phyloP scores from a whole-genome alignment of 2,329 filamentous ascomycete species.

The Botrytis fabae region DNA sequence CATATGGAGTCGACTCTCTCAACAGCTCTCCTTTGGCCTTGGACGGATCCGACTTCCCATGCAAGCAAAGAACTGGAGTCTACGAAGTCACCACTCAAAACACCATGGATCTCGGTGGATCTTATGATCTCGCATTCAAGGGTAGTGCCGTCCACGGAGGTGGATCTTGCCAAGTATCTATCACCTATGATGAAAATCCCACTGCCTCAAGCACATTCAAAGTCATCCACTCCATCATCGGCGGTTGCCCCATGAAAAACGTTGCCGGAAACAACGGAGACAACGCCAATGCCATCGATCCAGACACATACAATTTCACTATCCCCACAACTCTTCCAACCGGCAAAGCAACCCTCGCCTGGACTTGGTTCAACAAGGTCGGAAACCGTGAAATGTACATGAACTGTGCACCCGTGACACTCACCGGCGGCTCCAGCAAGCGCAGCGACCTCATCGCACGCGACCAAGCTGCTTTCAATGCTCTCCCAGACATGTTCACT shows the following conservation, averaged over 20 bases:
- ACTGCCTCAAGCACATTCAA: conserved; percentile 72
- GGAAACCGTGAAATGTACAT: conserved; percentile 98
- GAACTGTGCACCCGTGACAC: conserved; percentile 80
- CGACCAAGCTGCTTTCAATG: conserved; percentile 54
- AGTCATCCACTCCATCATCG: conserved; percentile 85
- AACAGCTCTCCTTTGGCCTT: conserved; percentile 62
- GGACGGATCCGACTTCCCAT: conserved; percentile 73
- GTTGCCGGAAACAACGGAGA: conserved; percentile 57
- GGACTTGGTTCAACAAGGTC: conserved; percentile 93
- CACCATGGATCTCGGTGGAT: conserved; percentile 62
- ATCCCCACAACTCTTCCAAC: conserved; percentile 71
- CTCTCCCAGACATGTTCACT: conserved; percentile 72
- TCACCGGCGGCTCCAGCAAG: conserved; percentile 53
- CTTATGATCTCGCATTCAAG: conserved; percentile 62
- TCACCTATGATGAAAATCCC: conserved; percentile 75
- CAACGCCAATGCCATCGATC: conserved; percentile 46
- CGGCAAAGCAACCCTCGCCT: conserved; percentile 80
- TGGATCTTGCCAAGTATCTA: conserved; percentile 84
- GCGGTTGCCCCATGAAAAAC: conserved; percentile 73
- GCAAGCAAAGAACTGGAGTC: conserved; percentile 61
- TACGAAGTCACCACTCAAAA: conserved; percentile 49
- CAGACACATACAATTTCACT: conserved; percentile 65
- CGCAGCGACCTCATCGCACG: conserved; percentile 37
- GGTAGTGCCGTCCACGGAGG: conserved; percentile 83
- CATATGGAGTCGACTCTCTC: conserved; percentile 53